Conservation (phyloP, 495 filamentous ascomycete genomes). For the Aspergillus olivimuriae region DNA sequence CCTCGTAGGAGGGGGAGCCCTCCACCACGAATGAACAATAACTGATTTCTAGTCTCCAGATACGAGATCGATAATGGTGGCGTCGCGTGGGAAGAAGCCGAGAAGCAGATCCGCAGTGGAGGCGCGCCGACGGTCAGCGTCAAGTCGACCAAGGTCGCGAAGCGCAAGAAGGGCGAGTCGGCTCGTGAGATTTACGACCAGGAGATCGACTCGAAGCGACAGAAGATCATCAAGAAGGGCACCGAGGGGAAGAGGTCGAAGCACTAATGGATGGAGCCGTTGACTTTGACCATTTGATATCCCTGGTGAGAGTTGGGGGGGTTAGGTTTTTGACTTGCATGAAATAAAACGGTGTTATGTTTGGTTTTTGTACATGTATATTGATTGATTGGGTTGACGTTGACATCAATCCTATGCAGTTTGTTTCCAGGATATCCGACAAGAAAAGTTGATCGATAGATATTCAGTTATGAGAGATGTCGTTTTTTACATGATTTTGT, state of each 20-base stretch:
- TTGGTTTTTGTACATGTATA: no score
- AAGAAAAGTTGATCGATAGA: no score
- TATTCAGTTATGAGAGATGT: no score
- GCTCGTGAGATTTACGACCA: constrained; percentile 46
- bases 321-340: constrained; percentile 5
- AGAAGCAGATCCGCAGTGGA: constrained; percentile 62
- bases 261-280: not conserved
- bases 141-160: constrained; percentile 59
- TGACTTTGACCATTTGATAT: not conserved
- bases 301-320: not conserved
- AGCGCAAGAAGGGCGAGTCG: constrained; percentile 72
- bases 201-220: constrained; percentile 42
- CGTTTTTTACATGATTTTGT: no score
- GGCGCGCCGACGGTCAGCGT: constrained; percentile 74
- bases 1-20: not conserved
- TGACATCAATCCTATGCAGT: no score
- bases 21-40: constrained; percentile 31
- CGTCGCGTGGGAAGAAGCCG: constrained; percentile 74
- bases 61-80: constrained; percentile 72
- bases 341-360: constrained; percentile 6
- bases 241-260: constrained; percentile 40
- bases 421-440: no score
- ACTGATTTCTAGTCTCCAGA: constrained; percentile 47
- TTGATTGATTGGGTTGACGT: no score
- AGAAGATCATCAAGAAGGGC: constrained; percentile 47